Conservation (phyloP, 2,329 filamentous ascomycete genomes). For the Bipolaris gigantea region DNA sequence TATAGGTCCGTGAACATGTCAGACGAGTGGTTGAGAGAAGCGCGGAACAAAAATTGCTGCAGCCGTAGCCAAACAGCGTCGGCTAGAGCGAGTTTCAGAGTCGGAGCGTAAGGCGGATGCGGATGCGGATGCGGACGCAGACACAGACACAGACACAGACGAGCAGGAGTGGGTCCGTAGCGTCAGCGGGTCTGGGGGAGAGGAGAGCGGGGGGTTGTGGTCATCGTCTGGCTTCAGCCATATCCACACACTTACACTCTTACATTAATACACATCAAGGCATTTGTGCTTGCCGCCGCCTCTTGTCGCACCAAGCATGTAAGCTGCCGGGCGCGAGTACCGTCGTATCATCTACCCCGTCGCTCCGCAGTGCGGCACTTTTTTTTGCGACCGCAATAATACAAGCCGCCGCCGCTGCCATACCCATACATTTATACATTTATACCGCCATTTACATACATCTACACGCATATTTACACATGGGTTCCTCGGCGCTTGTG, state of each 20-base stretch:
- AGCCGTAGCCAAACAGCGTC: neutral
- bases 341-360: neutral
- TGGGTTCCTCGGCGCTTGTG: neutral
- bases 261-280: neutral
- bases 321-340: neutral
- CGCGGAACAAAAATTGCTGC: neutral
- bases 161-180: constrained; percentile 7
- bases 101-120: neutral
- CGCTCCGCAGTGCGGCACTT: neutral
- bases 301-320: constrained; percentile 4
- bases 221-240: neutral
- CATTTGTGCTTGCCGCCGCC: neutral
- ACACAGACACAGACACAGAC: too few species aligned
- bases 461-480: neutral
- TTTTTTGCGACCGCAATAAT: neutral
- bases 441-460: neutral
- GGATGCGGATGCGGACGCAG: too few species aligned
- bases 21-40: too few species aligned
- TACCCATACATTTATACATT: neutral
- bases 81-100: constrained; percentile 1
- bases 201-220: neutral
- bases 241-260: neutral
- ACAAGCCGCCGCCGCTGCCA: constrained; percentile 11
- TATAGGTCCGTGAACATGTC: too few species aligned
- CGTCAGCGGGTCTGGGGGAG: constrained; percentile 7